A percentile compares a stretch with the other conserved stretches of the same genome.
Evolutionary conservation across 2,329 filamentous ascomycete genomes (phyloP).

Genomic region (Botrytis elliptica): DNA sequence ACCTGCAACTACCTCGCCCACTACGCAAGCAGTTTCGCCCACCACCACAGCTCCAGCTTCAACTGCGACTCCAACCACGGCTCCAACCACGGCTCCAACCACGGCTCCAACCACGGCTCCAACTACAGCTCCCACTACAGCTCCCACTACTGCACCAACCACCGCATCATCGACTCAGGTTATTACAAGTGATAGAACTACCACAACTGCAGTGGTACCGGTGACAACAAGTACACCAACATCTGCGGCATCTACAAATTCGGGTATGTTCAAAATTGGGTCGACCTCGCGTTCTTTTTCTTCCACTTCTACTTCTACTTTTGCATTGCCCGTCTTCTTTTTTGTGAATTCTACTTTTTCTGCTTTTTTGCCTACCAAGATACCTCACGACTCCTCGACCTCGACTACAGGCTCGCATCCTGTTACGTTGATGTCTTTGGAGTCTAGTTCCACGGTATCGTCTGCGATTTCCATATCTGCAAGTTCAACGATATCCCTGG

Average conservation of each 20-base stretch:
- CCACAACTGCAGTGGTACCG: slow-evolving; percentile 3
- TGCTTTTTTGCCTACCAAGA: slow-evolving; percentile 4
- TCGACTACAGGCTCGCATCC: neutral
- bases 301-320: slow-evolving; percentile 18
- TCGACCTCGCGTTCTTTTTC: slow-evolving; percentile 27
- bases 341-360: slow-evolving; percentile 17
- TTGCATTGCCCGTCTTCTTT: neutral
- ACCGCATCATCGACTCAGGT: slow-evolving; percentile 3
- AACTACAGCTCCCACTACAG: too few relatives aligned
- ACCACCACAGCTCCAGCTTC: neutral
- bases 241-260: slow-evolving; percentile 21
- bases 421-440: neutral
- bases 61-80: neutral
- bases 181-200: slow-evolving; percentile 8
- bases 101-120: rapidly evolving
- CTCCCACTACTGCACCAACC: neutral
- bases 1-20: neutral
- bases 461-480: slow-evolving; percentile 12
- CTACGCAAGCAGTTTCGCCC: neutral
- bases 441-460: slow-evolving; percentile 2
- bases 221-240: slow-evolving; percentile 19
- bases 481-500: slow-evolving; percentile 18
- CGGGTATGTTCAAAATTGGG: slow-evolving; percentile 29
- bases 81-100: neutral
- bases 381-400: slow-evolving; percentile 19